phyloP scores from a whole-genome alignment of 148 eudicot species.

The Diospyros lotus region DNA sequence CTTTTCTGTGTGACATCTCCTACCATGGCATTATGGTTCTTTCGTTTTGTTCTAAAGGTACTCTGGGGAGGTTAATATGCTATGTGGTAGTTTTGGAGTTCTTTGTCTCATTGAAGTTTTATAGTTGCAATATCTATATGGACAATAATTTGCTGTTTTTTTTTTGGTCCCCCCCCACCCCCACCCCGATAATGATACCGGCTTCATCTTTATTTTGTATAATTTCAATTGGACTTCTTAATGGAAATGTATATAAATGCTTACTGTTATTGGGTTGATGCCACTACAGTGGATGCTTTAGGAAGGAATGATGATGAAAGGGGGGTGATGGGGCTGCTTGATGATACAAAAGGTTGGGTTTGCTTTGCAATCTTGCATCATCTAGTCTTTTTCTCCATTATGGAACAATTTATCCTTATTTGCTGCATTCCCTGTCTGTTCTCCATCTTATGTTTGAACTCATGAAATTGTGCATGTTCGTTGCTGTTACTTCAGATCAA shows the following conservation, averaged over 20 bases:
- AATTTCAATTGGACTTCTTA: neutral
- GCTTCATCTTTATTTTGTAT: neutral
- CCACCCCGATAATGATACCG: neutral
- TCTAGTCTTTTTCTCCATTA: neutral
- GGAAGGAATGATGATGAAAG: conserved; percentile 62
- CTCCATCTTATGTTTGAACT: neutral
- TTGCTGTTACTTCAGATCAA: conserved; percentile 48
- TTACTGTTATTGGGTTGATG: conserved; percentile 2
- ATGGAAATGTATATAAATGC: neutral
- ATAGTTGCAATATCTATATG: neutral
- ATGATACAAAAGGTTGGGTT: conserved; percentile 67
- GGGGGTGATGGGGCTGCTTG: conserved; percentile 43
- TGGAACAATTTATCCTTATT: neutral
- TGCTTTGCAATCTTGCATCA: conserved; percentile 2
- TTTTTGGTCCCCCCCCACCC: too few relatives aligned
- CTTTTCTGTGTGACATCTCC: neutral
- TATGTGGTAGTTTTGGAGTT: neutral
- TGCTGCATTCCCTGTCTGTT: neutral
- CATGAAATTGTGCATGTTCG: neutral
- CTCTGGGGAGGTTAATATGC: neutral
- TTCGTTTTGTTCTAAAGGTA: neutral
- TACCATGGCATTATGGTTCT: neutral
- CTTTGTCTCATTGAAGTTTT: neutral
- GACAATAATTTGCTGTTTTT: neutral
- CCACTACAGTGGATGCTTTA: conserved; percentile 26